Evolutionary conservation across 108 stramenopile species (phyloP), one percentile per base, ranked within the genome.

Genomic region (Cyclotella atomus): DNA sequence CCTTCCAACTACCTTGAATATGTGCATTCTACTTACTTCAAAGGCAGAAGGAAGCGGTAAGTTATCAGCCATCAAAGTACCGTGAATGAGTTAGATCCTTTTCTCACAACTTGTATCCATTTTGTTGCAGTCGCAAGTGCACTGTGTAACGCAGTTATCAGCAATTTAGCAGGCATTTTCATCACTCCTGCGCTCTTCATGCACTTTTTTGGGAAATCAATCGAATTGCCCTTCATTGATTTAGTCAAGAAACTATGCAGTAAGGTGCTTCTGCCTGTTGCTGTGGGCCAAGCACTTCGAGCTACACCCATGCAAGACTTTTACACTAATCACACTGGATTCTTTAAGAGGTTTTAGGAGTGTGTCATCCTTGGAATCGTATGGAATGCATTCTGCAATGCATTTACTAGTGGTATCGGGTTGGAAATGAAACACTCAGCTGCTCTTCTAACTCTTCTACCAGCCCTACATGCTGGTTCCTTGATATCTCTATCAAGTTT

Each of bases 1-100:
- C 35, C 88, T 97, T 8, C 97, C 97, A 2, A 96, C 95, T 0
- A 97, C 97, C 4, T 88, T 97, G 24, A 97, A 97, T 77, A 97
- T 97, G 96, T 96, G 94, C 67, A 82, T 97, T 66, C 83, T 94
- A 55, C 73, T 98, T 23, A 95, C 97, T 2, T 76, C 91, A 0
- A 79, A 90, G 0, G 65, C 91, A 19, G 83, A 85, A 17, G 97
- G 96, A 16, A 94, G 90, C 68, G 64, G 64, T 65, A 45, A 65
- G 64, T 65, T n/a, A 10, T 43, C 7, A 21, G n/a, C n/a, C n/a
- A n/a, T n/a, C n/a, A n/a, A n/a, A n/a, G n/a, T n/a, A n/a, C n/a
- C n/a, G n/a, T n/a, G n/a, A n/a, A n/a, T n/a, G n/a, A n/a, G n/a
- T n/a, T n/a, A n/a, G n/a, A n/a, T n/a, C n/a, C n/a, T n/a, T n/a